These are phyloP conservation scores for Didymella keratinophila DNA, from an alignment of 2,329 filamentous ascomycete species.

Conservation along the genomic window DNA sequence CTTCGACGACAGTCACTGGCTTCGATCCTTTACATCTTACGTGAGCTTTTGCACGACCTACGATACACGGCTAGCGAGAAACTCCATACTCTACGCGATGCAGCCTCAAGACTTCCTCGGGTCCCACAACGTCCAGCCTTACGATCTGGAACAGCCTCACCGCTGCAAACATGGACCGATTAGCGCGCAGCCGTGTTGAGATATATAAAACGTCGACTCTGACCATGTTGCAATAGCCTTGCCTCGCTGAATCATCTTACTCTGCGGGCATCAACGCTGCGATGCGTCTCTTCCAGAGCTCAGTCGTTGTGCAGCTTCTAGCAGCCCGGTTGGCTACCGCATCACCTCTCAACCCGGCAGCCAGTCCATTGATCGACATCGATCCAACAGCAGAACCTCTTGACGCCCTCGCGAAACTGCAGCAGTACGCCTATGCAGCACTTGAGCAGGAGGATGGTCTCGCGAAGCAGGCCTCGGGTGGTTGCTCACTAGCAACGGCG, in stretches of 20 bases:
- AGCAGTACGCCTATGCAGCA: not conserved
- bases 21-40: not conserved
- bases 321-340: not conserved
- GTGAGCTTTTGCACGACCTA: not conserved
- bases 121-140: not conserved
- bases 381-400: not conserved
- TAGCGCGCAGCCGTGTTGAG: not conserved
- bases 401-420: not conserved
- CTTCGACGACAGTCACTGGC: not conserved
- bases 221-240: not conserved
- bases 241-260: not conserved
- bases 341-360: not conserved
- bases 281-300: not conserved
- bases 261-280: not conserved
- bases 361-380: not conserved
- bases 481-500: not conserved
- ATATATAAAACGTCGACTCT: not conserved
- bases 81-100: not conserved
- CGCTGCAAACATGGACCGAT: not conserved
- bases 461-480: not conserved
- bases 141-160: not conserved
- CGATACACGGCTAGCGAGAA: not conserved
- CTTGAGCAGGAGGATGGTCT: not conserved
- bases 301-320: not conserved
- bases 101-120: not conserved